Base-by-base conservation (phyloP, 2,329 filamentous ascomycete species). In the Lizonia empirigonia region DNA sequence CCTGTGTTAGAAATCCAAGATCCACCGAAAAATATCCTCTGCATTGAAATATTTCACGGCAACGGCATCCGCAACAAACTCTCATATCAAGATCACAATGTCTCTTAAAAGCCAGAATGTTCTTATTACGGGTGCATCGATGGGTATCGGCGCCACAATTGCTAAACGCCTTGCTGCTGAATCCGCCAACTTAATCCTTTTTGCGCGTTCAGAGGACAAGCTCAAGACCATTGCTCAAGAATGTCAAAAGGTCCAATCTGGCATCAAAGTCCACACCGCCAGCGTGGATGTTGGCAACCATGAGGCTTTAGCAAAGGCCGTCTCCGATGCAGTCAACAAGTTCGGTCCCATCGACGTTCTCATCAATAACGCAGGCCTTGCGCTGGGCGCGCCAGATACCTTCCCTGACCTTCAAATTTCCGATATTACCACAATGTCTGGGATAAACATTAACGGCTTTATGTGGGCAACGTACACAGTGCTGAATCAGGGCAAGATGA, bases 351-450 rank as follows among this genome's bases (percentile, higher is more conserved):
- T 80, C 16, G 76, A 80, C 34, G 67, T 79, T 10, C 67, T 80
- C 0, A 68, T 80, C 59, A 80, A 80, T 58, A 80, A 80, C 44
- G 76, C 77, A 1, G 78, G 78, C 0, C 71, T 81, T 4, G 78
- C 78, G 0, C 62, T 80, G 1, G 78, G 78, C 4, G 77, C 78
- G 0, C 78, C 78, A 0, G 62, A 67, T 1, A 44, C 59, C 0
- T 81, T 80, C 52, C 70, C 70, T 0, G 70, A 78, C 7, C 69
- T 79, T 16, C 67, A 70, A 10, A 72, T 79, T 26, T 47, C 64
- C 7, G 69, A 77, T 8, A 75, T 80, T 29, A 62, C 70, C 3
- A 75, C 73, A 3, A 81, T 80, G 77, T 75, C 74, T 34, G 64
- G 65, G 33, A 81, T 78, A 0, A 81, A 81, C 51, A 73, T 81